Percentiles rank a stretch among this genome's conserved stretches.
Conservation (phyloP, 2,329 filamentous ascomycete genomes). For the Ceratocystis destructans region DNA sequence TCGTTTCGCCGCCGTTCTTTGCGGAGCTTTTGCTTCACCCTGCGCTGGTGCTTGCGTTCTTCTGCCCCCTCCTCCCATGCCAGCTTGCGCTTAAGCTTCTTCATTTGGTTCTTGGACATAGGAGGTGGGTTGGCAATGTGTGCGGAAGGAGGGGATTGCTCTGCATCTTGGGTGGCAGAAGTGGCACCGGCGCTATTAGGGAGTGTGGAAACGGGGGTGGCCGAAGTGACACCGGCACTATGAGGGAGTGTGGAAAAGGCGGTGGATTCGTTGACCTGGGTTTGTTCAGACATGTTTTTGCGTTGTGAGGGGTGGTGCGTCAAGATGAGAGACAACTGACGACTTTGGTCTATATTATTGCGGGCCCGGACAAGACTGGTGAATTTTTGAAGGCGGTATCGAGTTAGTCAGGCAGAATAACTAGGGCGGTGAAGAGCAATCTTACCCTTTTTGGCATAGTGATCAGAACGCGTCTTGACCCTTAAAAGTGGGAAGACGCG, state of each 20-base stretch:
- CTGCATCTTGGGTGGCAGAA: background rate
- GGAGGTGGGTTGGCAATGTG: conserved; percentile 19
- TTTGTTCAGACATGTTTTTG: conserved; percentile 10
- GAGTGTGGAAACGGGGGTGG: background rate
- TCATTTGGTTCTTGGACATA: conserved; percentile 75
- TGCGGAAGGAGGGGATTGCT: background rate
- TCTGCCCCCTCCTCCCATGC: conserved; percentile 63
- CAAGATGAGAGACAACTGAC: no score
- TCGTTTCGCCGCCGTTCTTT: conserved; percentile 37
- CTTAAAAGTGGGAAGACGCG: background rate
- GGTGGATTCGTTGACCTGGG: background rate
- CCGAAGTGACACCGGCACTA: background rate
- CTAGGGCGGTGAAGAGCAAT: conserved; percentile 11
- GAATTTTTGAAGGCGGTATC: conserved; percentile 19
- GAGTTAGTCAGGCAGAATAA: conserved; percentile 10
- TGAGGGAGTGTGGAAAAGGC: background rate
- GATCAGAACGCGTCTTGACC: conserved; percentile 8
- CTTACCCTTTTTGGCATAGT: conserved; percentile 16
- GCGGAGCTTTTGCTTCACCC: conserved; percentile 39
- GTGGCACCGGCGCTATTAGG: background rate
- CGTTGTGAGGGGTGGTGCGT: background rate
- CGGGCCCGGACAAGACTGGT: background rate
- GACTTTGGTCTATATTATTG: no score
- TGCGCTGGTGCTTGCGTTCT: conserved; percentile 39
- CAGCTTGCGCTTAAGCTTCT: conserved; percentile 58